phyloP scores from a whole-genome alignment of 768 basidiomycete species.

The Mrakia frigida region DNA sequence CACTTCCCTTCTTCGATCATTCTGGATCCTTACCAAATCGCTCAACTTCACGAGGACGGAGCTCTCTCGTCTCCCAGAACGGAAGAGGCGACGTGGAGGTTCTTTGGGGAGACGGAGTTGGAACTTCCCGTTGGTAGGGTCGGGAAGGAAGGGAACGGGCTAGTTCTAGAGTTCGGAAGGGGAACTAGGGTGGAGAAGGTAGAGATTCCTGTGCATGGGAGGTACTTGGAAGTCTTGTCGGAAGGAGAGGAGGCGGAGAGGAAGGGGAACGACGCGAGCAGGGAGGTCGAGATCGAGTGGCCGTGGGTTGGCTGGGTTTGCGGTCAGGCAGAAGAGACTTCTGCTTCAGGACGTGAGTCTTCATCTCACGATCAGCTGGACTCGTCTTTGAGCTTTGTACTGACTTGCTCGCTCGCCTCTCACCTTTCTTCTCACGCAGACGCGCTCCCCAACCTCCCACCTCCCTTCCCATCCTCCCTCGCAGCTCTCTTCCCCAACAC shows the following conservation, averaged over 20 bases:
- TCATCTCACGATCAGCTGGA: too few relatives aligned
- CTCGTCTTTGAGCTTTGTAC: too few relatives aligned
- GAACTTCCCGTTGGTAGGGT: slow-evolving; percentile 8
- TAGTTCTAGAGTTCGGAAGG: background rate
- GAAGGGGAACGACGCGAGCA: background rate
- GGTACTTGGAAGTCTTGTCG: slow-evolving; percentile 3
- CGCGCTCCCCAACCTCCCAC: background rate
- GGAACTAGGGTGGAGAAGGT: background rate
- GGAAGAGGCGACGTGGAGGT: background rate
- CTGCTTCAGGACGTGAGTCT: background rate
- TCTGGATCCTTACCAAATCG: slow-evolving; percentile 19
- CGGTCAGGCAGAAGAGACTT: background rate
- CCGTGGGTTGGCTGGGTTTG: slow-evolving; percentile 17
- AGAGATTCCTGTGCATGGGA: slow-evolving; percentile 8
- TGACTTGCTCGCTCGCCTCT: background rate
- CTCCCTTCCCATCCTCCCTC: slow-evolving; percentile 4
- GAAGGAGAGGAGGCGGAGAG: slow-evolving; percentile 6
- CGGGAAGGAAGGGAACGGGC: slow-evolving; percentile 1
- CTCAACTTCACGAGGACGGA: slow-evolving; percentile 16
- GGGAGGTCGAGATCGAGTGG: slow-evolving; percentile 15
- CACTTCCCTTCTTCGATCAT: background rate
- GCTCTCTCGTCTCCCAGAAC: background rate
- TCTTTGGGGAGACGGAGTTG: slow-evolving; percentile 12
- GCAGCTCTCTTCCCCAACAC: background rate
- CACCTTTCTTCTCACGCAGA: background rate